phyloP scores from a whole-genome alignment of 805 yeast species.

The Ogataea paradorogensis region DNA sequence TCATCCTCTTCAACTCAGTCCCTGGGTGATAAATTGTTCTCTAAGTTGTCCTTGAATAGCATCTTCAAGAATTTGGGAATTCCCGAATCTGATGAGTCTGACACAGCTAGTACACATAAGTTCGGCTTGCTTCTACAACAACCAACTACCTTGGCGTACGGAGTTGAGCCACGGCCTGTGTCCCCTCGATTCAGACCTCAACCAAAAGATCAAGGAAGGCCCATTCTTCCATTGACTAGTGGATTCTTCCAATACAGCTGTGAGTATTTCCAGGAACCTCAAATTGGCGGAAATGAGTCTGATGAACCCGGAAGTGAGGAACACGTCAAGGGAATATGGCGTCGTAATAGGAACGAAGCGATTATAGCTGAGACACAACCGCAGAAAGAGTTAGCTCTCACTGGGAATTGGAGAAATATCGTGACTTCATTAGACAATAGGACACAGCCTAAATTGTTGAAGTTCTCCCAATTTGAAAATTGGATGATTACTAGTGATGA shows the following conservation, averaged over 20 bases:
- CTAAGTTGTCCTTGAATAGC: constrained; percentile 16
- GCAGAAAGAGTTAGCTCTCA: constrained; percentile 76
- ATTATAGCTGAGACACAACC: constrained; percentile 87
- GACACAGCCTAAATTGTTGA: constrained; percentile 74
- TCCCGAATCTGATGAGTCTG: constrained; percentile 22
- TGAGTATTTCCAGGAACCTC: constrained; percentile 96
- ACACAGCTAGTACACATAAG: constrained; percentile 21
- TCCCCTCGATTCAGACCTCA: constrained; percentile 52
- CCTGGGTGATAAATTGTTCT: constrained; percentile 21
- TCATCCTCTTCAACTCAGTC: constrained; percentile 26
- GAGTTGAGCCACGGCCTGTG: constrained; percentile 49
- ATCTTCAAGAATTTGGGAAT: constrained; percentile 26
- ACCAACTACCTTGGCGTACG: constrained; percentile 33
- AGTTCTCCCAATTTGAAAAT: constrained; percentile 89
- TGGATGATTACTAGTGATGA: constrained; percentile 78
- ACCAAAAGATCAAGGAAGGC: constrained; percentile 32
- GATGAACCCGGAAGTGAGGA: constrained; percentile 93
- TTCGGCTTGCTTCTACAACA: constrained; percentile 27
- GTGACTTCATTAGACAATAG: constrained; percentile 60
- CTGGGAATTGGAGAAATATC: constrained; percentile 81
- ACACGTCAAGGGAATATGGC: constrained; percentile 79
- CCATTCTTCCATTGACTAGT: constrained; percentile 54
- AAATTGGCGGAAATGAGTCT: constrained; percentile 75
- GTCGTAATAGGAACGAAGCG: constrained; percentile 82
- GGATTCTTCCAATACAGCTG: constrained; percentile 72